Evolutionary conservation across 1,139 yeast genomes (phyloP).

Genomic region (Yamadazyma mexicana): DNA sequence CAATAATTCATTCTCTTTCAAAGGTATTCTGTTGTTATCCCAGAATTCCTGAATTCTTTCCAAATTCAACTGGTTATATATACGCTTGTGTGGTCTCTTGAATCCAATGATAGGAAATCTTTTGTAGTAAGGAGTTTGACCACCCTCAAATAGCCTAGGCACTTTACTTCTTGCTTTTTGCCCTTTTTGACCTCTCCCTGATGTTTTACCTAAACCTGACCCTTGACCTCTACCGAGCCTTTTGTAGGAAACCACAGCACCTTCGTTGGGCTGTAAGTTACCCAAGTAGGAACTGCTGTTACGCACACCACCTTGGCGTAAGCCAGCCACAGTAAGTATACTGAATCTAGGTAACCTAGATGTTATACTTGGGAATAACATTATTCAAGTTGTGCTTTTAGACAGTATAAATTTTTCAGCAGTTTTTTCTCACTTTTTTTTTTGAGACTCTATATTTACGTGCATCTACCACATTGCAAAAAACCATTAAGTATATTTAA

Average conservation of each 20-base stretch:
- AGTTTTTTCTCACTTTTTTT: not conserved
- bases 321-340: constrained; percentile 2
- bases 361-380: constrained; percentile 8
- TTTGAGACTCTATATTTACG: not conserved
- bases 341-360: constrained; percentile 6
- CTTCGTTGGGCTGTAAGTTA: constrained; percentile 39
- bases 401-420: constrained; percentile 6
- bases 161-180: constrained; percentile 94
- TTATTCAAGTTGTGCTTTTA: not conserved
- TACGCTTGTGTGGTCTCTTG: constrained; percentile 54
- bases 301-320: constrained; percentile 20
- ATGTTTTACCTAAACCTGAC: constrained; percentile 87
- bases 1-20: constrained; percentile 63
- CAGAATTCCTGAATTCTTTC: constrained; percentile 61
- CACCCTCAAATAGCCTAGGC: constrained; percentile 97
- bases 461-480: not conserved
- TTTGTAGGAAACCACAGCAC: constrained; percentile 48
- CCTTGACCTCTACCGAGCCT: constrained; percentile 98
- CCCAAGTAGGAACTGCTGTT: constrained; percentile 31
- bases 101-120: constrained; percentile 91
- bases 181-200: constrained; percentile 98
- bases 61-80: constrained; percentile 55
- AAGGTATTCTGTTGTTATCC: constrained; percentile 65
- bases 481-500: too few species aligned
- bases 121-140: constrained; percentile 92